Percentiles rank a stretch among this genome's conserved stretches.
Evolutionary conservation across 75 land plant species (phyloP).

Genomic region (Pinus tabuliformis): DNA sequence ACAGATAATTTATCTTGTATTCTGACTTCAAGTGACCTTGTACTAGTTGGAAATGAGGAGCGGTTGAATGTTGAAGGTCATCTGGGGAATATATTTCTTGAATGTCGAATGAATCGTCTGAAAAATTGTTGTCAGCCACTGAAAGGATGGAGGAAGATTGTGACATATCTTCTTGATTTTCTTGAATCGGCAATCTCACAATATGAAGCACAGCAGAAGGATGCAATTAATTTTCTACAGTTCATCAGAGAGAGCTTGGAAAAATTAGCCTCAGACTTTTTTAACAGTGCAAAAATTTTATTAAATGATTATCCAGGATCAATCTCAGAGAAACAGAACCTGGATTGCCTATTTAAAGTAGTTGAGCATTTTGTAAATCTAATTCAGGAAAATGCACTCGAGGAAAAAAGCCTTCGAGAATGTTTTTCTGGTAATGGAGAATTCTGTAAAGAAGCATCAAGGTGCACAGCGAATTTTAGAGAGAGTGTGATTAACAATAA

Average conservation of each 20-base stretch:
- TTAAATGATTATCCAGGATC: background rate
- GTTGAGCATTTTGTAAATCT: constrained; percentile 3
- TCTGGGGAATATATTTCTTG: constrained; percentile 37
- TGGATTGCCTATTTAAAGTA: background rate
- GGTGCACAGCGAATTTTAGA: background rate
- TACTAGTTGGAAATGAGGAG: constrained; percentile 62
- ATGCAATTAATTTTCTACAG: background rate
- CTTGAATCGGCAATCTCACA: constrained; percentile 2
- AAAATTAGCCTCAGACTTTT: background rate
- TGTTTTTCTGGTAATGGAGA: background rate
- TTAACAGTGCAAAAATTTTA: background rate
- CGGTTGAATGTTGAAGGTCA: constrained; percentile 28
- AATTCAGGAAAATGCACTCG: background rate
- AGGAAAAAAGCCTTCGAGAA: background rate
- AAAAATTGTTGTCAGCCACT: constrained; percentile 5
- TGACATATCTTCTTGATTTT: constrained; percentile 8
- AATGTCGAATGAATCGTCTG: constrained; percentile 15
- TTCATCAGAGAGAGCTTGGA: background rate
- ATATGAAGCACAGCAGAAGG: constrained; percentile 1
- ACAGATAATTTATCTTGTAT: background rate
- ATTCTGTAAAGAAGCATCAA: background rate
- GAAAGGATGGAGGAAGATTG: constrained; percentile 18
- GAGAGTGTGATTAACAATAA: background rate
- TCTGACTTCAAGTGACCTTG: constrained; percentile 31
- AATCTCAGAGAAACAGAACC: background rate